These are phyloP conservation scores for Lachancea sp. DNA, from an alignment of 805 yeast genomes.

Conservation along the genomic window DNA sequence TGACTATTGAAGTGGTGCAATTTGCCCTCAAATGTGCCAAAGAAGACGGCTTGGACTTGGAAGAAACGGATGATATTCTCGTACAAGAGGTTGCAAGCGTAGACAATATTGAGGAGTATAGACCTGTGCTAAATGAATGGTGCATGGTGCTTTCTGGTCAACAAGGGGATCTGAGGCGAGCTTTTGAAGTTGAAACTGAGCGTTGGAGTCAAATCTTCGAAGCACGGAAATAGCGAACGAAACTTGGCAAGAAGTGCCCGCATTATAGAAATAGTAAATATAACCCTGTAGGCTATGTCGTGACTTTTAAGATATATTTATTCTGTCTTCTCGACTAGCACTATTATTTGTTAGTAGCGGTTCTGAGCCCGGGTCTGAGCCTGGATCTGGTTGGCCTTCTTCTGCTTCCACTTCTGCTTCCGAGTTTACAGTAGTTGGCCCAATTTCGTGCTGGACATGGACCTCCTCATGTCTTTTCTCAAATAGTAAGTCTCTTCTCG, in stretches of 20 bases:
- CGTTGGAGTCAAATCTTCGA: constrained; percentile 26
- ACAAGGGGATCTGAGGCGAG: constrained; percentile 12
- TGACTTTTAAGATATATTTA: too few relatives aligned
- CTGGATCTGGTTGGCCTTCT: not conserved
- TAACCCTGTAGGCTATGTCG: not conserved
- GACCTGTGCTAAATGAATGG: constrained; percentile 24
- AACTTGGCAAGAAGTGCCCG: not conserved
- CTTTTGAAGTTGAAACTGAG: constrained; percentile 16
- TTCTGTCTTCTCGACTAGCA: too few relatives aligned
- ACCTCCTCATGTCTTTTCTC: constrained; percentile 1
- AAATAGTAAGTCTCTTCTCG: constrained; percentile 2
- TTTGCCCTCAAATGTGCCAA: constrained; percentile 29
- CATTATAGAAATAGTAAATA: not conserved
- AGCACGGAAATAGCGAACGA: constrained; percentile 12
- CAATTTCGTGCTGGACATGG: not conserved
- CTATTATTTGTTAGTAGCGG: too few relatives aligned
- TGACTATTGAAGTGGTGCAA: constrained; percentile 28
- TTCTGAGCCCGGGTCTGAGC: not conserved
- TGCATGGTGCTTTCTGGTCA: constrained; percentile 18
- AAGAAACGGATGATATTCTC: constrained; percentile 29
- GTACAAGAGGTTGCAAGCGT: constrained; percentile 30
- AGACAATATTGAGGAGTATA: constrained; percentile 20
- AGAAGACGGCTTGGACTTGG: constrained; percentile 26
- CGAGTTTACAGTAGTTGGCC: not conserved
- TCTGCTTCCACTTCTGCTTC: not conserved